phyloP scores from a whole-genome alignment of 176 grass and related monocot genomes.

The Metroxylon sagu region DNA sequence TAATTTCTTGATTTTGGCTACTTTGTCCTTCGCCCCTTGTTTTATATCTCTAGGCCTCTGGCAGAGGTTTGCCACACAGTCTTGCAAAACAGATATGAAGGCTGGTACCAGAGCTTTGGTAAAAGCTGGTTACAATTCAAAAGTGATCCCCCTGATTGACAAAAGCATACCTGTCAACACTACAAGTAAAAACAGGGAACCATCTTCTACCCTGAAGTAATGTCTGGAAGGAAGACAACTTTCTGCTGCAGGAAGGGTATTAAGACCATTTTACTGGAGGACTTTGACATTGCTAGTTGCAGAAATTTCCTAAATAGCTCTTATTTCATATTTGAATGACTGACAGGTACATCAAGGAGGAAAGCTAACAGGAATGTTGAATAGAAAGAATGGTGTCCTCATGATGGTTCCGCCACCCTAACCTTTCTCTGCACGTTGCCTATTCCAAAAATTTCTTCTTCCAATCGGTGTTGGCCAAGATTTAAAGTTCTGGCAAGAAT shows the following conservation, averaged over 20 bases:
- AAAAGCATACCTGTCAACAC: slow-evolving; percentile 60
- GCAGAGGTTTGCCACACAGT: slow-evolving; percentile 90
- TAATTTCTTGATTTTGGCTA: no score
- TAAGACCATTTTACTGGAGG: neutral
- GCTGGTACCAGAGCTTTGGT: slow-evolving; percentile 67
- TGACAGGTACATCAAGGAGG: slow-evolving; percentile 72
- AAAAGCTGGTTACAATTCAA: slow-evolving; percentile 64
- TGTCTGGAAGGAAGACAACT: slow-evolving; percentile 82
- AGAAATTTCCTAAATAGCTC: neutral
- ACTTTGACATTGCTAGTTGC: neutral
- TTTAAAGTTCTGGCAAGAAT: slow-evolving; percentile 46
- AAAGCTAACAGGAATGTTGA: slow-evolving; percentile 65
- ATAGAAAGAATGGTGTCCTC: slow-evolving; percentile 56
- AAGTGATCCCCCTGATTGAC: slow-evolving; percentile 69
- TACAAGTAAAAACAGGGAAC: slow-evolving; percentile 53
- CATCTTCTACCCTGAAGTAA: slow-evolving; percentile 73
- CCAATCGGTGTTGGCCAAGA: slow-evolving; percentile 63
- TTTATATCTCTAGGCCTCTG: slow-evolving; percentile 25
- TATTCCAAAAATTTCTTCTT: slow-evolving; percentile 54
- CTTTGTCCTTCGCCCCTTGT: neutral
- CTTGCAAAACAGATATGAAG: slow-evolving; percentile 90
- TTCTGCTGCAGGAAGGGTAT: slow-evolving; percentile 84
- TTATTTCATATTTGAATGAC: slow-evolving; percentile 15
- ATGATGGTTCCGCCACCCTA: slow-evolving; percentile 58
- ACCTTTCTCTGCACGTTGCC: slow-evolving; percentile 59